These are phyloP conservation scores for Albifimbria verrucaria DNA, from an alignment of 2,329 filamentous ascomycete species.

Conservation along the genomic window DNA sequence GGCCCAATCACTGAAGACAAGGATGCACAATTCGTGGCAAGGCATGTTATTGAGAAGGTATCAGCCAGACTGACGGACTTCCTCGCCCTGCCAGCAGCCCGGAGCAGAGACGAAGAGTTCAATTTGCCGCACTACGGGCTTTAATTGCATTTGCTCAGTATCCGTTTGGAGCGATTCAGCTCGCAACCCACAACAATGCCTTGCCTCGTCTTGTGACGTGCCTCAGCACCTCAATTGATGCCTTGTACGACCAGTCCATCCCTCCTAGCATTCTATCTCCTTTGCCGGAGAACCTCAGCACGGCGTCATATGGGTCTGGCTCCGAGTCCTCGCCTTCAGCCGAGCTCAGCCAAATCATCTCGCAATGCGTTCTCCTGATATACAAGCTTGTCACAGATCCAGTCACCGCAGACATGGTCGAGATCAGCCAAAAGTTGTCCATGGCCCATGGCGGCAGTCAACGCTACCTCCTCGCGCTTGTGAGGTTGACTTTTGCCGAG, in stretches of 20 bases:
- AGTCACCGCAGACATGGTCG: slow-evolving; percentile 40
- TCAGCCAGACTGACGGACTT: slow-evolving; percentile 59
- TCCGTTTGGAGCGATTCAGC: slow-evolving; percentile 59
- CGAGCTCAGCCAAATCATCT: slow-evolving; percentile 43
- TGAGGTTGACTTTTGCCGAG: slow-evolving; percentile 77
- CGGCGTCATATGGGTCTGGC: background rate
- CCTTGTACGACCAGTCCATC: slow-evolving; percentile 61
- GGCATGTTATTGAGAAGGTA: slow-evolving; percentile 57
- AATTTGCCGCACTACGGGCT: slow-evolving; percentile 47
- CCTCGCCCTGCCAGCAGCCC: slow-evolving; percentile 36
- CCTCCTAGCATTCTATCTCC: slow-evolving; percentile 35
- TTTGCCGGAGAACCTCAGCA: slow-evolving; percentile 7
- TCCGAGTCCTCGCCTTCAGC: slow-evolving; percentile 16
- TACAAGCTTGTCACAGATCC: slow-evolving; percentile 51
- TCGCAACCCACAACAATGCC: slow-evolving; percentile 65
- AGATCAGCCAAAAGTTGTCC: slow-evolving; percentile 70
- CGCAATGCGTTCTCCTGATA: slow-evolving; percentile 45
- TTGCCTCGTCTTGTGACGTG: slow-evolving; percentile 74
- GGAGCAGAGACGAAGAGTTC: slow-evolving; percentile 38
- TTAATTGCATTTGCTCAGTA: slow-evolving; percentile 59
- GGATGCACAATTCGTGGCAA: slow-evolving; percentile 40
- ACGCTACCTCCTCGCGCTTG: slow-evolving; percentile 77
- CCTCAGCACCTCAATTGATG: slow-evolving; percentile 62
- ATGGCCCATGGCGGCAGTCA: slow-evolving; percentile 71
- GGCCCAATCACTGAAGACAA: slow-evolving; percentile 57